These are phyloP conservation scores for Roridomyces roridus DNA, from an alignment of 768 basidiomycete genomes.

Conservation along the genomic window DNA sequence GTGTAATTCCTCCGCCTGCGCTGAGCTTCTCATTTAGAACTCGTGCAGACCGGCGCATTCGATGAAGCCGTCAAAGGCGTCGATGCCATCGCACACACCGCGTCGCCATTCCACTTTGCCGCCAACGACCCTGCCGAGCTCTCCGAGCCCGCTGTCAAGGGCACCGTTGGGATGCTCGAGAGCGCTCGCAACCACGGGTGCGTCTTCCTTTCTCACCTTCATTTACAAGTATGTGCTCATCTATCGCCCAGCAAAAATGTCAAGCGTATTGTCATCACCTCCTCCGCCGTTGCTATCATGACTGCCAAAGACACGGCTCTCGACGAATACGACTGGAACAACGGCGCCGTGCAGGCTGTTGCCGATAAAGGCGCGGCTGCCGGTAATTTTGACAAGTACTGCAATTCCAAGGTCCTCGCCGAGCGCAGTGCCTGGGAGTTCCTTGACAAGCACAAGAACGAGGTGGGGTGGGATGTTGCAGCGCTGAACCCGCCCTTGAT, in stretches of 20 bases:
- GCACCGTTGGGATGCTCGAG: constrained; percentile 46
- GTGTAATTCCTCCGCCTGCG: constrained; percentile 26
- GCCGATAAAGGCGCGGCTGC: constrained; percentile 57
- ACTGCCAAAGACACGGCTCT: constrained; percentile 51
- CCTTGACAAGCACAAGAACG: constrained; percentile 46
- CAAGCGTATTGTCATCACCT: constrained; percentile 74
- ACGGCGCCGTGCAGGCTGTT: constrained; percentile 48
- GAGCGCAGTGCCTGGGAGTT: constrained; percentile 55
- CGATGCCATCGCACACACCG: constrained; percentile 73
- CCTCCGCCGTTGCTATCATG: constrained; percentile 59
- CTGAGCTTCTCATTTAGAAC: neutral
- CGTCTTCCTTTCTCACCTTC: neutral
- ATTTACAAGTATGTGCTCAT: too few species aligned
- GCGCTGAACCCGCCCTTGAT: constrained; percentile 63
- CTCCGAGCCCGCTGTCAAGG: constrained; percentile 45
- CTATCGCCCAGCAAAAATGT: constrained; percentile 47
- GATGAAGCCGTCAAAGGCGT: constrained; percentile 82
- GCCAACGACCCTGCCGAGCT: constrained; percentile 47
- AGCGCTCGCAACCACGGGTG: constrained; percentile 37
- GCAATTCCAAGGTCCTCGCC: neutral
- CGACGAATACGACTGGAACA: constrained; percentile 82
- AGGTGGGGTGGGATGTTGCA: constrained; percentile 56
- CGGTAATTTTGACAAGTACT: constrained; percentile 46
- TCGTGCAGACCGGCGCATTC: constrained; percentile 65
- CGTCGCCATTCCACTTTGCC: constrained; percentile 62